phyloP scores from a whole-genome alignment of 768 basidiomycete species.

The Suillus alpinus region DNA sequence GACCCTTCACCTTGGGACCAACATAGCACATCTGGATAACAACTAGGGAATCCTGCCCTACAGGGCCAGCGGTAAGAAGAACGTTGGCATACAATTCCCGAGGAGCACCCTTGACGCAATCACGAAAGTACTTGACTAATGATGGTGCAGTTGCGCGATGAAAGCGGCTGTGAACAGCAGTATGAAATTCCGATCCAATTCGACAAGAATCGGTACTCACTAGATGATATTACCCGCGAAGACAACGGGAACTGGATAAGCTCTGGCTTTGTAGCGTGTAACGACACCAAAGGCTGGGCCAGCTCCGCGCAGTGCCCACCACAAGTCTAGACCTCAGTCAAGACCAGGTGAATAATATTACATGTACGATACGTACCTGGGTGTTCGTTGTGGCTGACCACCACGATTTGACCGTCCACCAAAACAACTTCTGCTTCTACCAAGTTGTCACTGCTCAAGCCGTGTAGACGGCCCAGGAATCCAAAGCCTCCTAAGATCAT shows the following conservation, averaged over 20 bases:
- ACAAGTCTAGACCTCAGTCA: slow-evolving; percentile 54
- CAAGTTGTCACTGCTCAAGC: slow-evolving; percentile 85
- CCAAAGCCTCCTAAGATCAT: slow-evolving; percentile 90
- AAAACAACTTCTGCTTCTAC: slow-evolving; percentile 92
- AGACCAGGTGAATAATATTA: background rate
- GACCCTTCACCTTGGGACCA: slow-evolving; percentile 69
- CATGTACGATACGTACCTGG: slow-evolving; percentile 47
- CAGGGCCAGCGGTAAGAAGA: slow-evolving; percentile 86
- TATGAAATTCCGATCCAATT: background rate
- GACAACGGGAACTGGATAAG: slow-evolving; percentile 85
- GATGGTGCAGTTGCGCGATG: slow-evolving; percentile 83
- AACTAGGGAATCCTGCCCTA: slow-evolving; percentile 77
- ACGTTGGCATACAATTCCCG: slow-evolving; percentile 88
- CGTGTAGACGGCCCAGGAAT: slow-evolving; percentile 77
- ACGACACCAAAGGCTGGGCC: slow-evolving; percentile 82
- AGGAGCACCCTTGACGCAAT: slow-evolving; percentile 87
- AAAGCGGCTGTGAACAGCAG: slow-evolving; percentile 63
- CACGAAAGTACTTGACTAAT: slow-evolving; percentile 87
- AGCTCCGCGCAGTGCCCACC: slow-evolving; percentile 86
- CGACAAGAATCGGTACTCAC: slow-evolving; percentile 43
- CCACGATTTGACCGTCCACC: slow-evolving; percentile 83
- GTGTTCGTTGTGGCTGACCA: slow-evolving; percentile 69
- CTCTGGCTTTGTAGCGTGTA: slow-evolving; percentile 86
- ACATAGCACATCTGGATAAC: slow-evolving; percentile 92
- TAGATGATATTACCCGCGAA: slow-evolving; percentile 93